Percentiles rank a stretch among this genome's conserved stretches.
phyloP scores from a whole-genome alignment of 2,329 filamentous ascomycete genomes.

The Beauveria bassiana region DNA sequence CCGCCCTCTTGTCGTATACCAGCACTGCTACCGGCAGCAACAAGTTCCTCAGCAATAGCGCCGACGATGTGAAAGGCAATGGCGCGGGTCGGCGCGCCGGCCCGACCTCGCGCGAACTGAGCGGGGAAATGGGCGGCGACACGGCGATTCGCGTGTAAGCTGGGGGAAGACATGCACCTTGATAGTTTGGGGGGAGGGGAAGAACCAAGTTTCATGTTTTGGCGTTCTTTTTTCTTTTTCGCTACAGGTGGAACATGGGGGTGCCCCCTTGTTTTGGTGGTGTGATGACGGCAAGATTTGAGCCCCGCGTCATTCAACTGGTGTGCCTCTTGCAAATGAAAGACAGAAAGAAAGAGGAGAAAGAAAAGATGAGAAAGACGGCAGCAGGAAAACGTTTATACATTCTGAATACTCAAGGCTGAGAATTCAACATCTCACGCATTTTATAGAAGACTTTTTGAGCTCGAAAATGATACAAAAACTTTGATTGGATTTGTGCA shows the following conservation, averaged over 20 bases:
- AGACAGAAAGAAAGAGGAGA: not conserved
- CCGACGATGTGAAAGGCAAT: conserved; percentile 12
- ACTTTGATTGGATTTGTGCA: not conserved
- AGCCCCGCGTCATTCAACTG: conserved; percentile 13
- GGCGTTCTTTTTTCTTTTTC: too few relatives aligned
- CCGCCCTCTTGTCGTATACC: conserved; percentile 34
- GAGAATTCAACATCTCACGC: conserved; percentile 3
- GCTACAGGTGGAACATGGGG: not conserved
- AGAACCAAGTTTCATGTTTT: not conserved
- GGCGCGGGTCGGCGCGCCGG: conserved; percentile 34
- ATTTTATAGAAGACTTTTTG: not conserved
- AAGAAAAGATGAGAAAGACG: not conserved
- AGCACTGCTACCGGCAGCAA: conserved; percentile 10
- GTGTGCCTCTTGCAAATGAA: not conserved
- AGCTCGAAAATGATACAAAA: not conserved
- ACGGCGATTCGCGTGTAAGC: conserved; percentile 28
- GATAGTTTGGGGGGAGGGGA: not conserved
- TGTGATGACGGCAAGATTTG: not conserved
- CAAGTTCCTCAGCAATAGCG: conserved; percentile 17
- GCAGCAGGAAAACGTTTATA: not conserved
- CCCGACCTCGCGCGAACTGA: conserved; percentile 45
- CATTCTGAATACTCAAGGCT: not conserved
- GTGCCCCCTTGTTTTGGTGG: not conserved
- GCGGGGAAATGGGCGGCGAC: conserved; percentile 57
- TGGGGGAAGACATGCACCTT: not conserved